Evolutionary conservation across 805 yeast genomes (phyloP).

Genomic region (Saccharomycopsis fibuligera): DNA sequence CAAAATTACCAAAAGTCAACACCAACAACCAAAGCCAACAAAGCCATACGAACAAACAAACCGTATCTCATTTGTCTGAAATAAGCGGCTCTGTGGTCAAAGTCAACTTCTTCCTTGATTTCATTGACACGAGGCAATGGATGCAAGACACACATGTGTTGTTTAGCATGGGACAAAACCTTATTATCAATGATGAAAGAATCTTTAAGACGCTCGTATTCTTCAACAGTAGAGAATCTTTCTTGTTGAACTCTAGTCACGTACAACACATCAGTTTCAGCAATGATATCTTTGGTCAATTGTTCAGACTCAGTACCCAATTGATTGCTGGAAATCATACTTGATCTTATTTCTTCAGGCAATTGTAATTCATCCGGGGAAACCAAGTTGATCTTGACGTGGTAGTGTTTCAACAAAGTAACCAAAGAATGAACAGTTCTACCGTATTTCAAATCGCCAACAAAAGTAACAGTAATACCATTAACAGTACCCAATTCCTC

Average conservation of each 20-base stretch:
- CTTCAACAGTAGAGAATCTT: conserved; percentile 70
- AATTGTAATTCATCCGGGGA: conserved; percentile 83
- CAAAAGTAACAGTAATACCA: conserved; percentile 94
- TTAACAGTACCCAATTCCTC: conserved; percentile 98
- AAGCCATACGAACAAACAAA: conserved; percentile 96
- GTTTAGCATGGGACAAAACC: conserved; percentile 86
- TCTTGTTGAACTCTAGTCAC: conserved; percentile 98
- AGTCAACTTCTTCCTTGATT: conserved; percentile 96
- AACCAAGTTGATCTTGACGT: conserved; percentile 87
- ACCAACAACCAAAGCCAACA: conserved; percentile 96
- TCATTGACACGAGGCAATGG: conserved; percentile 97
- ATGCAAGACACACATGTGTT: conserved; percentile 98
- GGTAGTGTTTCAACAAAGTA: conserved; percentile 83
- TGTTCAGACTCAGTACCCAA: conserved; percentile 65
- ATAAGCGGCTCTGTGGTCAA: conserved; percentile 98
- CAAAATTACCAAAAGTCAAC: conserved; percentile 60
- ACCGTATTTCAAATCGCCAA: conserved; percentile 98
- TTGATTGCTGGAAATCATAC: conserved; percentile 62
- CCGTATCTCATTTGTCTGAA: conserved; percentile 99
- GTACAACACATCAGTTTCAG: conserved; percentile 89
- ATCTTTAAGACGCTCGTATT: conserved; percentile 86
- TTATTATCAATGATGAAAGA: conserved; percentile 88
- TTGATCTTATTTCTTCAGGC: conserved; percentile 67
- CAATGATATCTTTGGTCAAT: conserved; percentile 78
- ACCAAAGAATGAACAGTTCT: conserved; percentile 97